These are phyloP conservation scores for Penicillium argentinense DNA, from an alignment of 495 filamentous ascomycete genomes.

Conservation along the genomic window DNA sequence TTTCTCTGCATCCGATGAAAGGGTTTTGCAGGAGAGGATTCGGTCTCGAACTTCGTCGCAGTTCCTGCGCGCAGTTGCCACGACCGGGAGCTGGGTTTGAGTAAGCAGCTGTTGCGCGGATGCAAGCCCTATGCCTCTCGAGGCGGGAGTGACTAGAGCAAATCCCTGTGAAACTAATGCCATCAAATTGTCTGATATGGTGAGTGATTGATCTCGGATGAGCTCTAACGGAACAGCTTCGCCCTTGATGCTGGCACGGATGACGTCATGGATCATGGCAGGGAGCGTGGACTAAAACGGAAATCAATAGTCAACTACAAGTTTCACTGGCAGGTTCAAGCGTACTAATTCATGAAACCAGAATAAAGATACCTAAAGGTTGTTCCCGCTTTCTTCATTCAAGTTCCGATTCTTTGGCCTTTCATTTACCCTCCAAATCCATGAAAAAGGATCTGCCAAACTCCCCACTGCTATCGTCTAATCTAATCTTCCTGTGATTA, in stretches of 20 bases:
- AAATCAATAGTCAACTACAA: too few species aligned
- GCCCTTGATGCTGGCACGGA: too few species aligned
- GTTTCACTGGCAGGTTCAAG: too few species aligned
- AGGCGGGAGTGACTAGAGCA: constrained; percentile 57
- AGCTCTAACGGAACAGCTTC: too few species aligned
- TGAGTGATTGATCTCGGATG: too few species aligned
- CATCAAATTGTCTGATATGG: too few species aligned
- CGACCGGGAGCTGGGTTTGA: constrained; percentile 63
- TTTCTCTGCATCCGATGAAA: constrained; percentile 34
- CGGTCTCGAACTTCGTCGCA: constrained; percentile 47
- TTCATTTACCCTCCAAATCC: constrained; percentile 66
- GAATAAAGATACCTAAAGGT: too few species aligned
- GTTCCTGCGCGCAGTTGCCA: constrained; percentile 69
- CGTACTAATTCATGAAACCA: too few species aligned
- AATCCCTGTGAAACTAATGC: constrained; percentile 17
- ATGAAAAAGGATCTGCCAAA: constrained; percentile 61
- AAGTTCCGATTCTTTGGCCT: too few species aligned
- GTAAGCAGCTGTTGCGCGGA: constrained; percentile 66
- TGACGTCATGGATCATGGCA: neutral
- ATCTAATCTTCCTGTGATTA: constrained; percentile 56
- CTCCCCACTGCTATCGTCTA: constrained; percentile 55
- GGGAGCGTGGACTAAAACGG: too few species aligned
- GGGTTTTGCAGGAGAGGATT: constrained; percentile 50
- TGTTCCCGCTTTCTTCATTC: too few species aligned
- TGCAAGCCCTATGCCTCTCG: constrained; percentile 72